Percentiles rank a stretch among this genome's conserved stretches.
Evolutionary conservation across 495 filamentous ascomycete genomes (phyloP).

Genomic region (Aspergillus nidulans): DNA sequence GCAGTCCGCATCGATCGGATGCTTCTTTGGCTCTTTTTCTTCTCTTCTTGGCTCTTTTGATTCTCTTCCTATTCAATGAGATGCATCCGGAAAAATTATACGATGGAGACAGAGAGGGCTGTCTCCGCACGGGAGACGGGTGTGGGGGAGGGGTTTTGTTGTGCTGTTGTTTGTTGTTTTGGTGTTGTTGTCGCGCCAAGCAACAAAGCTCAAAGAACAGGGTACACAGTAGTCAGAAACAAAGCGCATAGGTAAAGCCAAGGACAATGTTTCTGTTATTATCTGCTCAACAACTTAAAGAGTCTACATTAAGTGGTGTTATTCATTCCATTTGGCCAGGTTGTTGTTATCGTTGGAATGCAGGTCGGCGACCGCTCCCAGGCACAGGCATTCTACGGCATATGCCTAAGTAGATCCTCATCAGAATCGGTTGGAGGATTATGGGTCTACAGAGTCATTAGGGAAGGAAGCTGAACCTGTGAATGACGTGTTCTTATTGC

Average conservation of each 20-base stretch:
- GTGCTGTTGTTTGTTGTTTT: conserved; percentile 12
- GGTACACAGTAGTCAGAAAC: background rate
- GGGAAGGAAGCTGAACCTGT: no score
- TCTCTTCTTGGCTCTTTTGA: background rate
- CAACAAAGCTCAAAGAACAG: conserved; percentile 2
- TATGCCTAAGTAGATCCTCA: background rate
- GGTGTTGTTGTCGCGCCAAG: conserved; percentile 13
- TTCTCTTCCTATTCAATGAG: background rate
- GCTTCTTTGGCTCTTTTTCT: background rate
- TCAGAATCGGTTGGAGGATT: background rate
- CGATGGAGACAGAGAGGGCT: background rate
- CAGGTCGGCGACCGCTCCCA: conserved; percentile 5
- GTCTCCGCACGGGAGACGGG: background rate
- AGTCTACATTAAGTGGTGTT: background rate
- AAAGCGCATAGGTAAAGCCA: background rate
- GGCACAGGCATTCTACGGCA: conserved; percentile 5
- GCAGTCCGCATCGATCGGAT: background rate
- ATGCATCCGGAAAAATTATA: background rate
- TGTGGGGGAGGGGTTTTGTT: background rate
- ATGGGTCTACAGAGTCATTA: no score
- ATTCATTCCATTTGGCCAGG: background rate
- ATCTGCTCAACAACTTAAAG: background rate
- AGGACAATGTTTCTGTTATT: background rate
- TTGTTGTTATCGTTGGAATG: conserved; percentile 8
- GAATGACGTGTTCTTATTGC: background rate